Percentiles rank a stretch among this genome's conserved stretches.
These are phyloP conservation scores for Adenanthera pavonina DNA, from an alignment of 306 rosid genomes.

Conservation along the genomic window DNA sequence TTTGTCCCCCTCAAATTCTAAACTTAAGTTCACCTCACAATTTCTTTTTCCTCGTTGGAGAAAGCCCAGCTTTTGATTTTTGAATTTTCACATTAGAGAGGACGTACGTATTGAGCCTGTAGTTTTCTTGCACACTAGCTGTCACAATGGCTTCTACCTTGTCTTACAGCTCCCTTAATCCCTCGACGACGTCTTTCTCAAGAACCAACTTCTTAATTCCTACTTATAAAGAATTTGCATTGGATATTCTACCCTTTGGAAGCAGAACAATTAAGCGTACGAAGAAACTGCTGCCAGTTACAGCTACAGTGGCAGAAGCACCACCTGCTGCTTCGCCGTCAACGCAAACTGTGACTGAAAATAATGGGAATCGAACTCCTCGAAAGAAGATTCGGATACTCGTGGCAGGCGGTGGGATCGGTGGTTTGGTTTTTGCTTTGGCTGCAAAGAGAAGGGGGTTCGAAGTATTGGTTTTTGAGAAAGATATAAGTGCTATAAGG, in stretches of 20 bases:
- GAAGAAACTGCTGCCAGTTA: conserved; percentile 46
- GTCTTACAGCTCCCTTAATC: conserved; percentile 58
- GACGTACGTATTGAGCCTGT: not conserved
- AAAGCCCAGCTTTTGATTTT: not conserved
- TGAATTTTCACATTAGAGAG: conserved; percentile 29
- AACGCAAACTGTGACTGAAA: conserved; percentile 37
- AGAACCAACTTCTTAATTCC: conserved; percentile 55
- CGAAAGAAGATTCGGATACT: conserved; percentile 64
- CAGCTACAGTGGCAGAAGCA: conserved; percentile 57
- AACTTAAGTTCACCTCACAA: not conserved
- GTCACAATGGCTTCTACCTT: conserved; percentile 60
- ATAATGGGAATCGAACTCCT: conserved; percentile 25
- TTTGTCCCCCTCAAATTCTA: not conserved
- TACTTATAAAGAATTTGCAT: conserved; percentile 43
- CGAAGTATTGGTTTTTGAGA: conserved; percentile 95
- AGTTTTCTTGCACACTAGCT: conserved; percentile 22
- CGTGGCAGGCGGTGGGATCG: conserved; percentile 97
- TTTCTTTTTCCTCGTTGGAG: not conserved
- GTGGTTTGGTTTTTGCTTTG: conserved; percentile 91
- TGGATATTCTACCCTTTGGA: conserved; percentile 50
- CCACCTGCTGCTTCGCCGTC: conserved; percentile 22
- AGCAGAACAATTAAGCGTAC: conserved; percentile 44
- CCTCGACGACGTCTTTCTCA: conserved; percentile 54
- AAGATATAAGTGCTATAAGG: conserved; percentile 89
- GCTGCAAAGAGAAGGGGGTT: conserved; percentile 96